Evolutionary conservation across 371 early-diverging fungal genomes (phyloP).

Genomic region (Smittium mucronatum): DNA sequence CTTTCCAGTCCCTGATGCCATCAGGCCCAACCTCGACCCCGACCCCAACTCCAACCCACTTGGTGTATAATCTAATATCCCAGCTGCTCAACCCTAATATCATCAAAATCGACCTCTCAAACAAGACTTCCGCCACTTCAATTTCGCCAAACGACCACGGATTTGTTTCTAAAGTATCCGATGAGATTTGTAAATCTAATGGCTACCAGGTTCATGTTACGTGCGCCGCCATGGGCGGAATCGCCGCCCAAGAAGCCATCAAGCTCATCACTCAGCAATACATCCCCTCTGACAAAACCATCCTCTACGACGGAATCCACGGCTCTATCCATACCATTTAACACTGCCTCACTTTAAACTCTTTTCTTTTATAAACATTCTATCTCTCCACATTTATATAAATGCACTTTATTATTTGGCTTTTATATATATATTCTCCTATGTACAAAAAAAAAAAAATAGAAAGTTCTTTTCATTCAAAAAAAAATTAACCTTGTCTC

Average conservation of each 20-base stretch:
- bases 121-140: neutral
- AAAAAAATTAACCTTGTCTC: neutral
- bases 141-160: neutral
- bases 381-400: no score
- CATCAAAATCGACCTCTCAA: neutral
- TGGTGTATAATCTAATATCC: neutral
- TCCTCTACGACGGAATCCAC: slow-evolving; percentile 7
- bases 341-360: neutral
- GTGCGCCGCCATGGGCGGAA: slow-evolving; percentile 82
- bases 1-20: neutral
- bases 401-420: no score
- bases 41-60: neutral
- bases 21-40: neutral
- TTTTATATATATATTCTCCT: no score
- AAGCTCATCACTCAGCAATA: slow-evolving; percentile 88
- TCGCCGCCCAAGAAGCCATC: slow-evolving; percentile 86
- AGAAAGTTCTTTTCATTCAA: neutral
- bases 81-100: neutral
- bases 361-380: slow-evolving; percentile 4
- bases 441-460: no score
- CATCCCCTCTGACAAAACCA: slow-evolving; percentile 67
- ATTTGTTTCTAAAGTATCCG: slow-evolving; percentile 10
- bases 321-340: neutral
- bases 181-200: slow-evolving; percentile 46
- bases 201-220: slow-evolving; percentile 65